Conservation (phyloP, 441 rosid species). For the Cnidoscolus chayamansa region DNA sequence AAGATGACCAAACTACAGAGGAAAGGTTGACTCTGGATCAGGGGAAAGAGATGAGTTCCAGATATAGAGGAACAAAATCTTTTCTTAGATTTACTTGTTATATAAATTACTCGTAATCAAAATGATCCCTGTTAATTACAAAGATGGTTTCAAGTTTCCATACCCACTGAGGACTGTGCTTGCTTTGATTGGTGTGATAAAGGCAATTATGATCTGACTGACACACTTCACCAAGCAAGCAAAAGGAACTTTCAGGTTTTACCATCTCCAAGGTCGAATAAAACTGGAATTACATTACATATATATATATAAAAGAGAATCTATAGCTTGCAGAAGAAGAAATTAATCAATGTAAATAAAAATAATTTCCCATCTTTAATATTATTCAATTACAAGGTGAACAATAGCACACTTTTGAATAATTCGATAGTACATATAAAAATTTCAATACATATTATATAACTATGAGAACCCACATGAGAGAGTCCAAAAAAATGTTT, state of each 20-base stretch:
- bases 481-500: conserved; percentile 41
- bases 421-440: conserved; percentile 21
- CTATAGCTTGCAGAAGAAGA: neutral
- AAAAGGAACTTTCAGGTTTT: neutral
- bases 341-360: neutral
- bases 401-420: neutral
- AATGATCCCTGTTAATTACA: neutral
- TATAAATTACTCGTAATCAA: conserved; percentile 7
- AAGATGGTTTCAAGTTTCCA: conserved; percentile 36
- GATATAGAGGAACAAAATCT: neutral
- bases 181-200: conserved; percentile 2
- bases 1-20: neutral
- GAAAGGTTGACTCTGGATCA: neutral
- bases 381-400: neutral
- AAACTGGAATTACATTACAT: no score
- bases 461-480: conserved; percentile 32
- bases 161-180: neutral
- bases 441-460: conserved; percentile 21
- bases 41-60: neutral
- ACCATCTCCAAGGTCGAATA: neutral
- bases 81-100: conserved; percentile 28
- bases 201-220: conserved; percentile 18
- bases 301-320: no score
- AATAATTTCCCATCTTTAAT: neutral
- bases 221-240: conserved; percentile 10